Evolutionary conservation across 192 early-diverging fungal species (phyloP), one percentile per base, ranked within the genome.

Genomic region (Coemansia sp.): DNA sequence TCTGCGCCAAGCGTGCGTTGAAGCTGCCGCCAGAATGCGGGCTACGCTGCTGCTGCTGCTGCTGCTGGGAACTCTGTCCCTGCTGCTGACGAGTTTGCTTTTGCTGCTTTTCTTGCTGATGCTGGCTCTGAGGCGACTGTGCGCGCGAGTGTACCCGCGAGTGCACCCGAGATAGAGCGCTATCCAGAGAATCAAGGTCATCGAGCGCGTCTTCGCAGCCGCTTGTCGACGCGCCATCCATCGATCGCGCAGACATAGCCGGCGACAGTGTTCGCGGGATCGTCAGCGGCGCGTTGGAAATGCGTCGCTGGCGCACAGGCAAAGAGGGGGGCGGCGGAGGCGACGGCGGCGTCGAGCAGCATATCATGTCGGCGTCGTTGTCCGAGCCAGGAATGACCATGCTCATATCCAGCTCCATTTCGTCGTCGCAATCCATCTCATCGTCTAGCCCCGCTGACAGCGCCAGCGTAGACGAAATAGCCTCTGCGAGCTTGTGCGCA

Each of bases 261-360:
- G 72, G 58, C 11, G 72, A 74, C 18, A 47, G 58, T 7, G 71
- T 49, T 1, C 72, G 65, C 28, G 72, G 62, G 3, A 68, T 45
- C 20, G 56, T 58, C 24, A 68, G 57, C 22, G 71, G 61, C n/a
- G 62, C 57, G 20, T 34, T 74, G 6, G 71, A 69, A 35, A 69
- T 49, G 10, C 65, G 62, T 22, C 72, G 58, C 36, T 60, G 62
- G n/a, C 64, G 67, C 20, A 50, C 63, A 18, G 63, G 63, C 22
- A 61, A 48, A 2, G 67, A 42, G 8, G 73, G 74, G 13, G 76
- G 75, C 28, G 70, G 62, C 55, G 76, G 76, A 20, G 76, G 76
- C 25, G 71, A 79, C 1, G 76, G 76, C 47, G 76, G 76, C 13
- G 76, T 79, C 2, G 76, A 79, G 27, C 64, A 62, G 64, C 76